A percentile compares a stretch with the other conserved stretches of the same genome.
Evolutionary conservation across 2,329 filamentous ascomycete species (phyloP).

Genomic region (Acephala macrosclerotiorum): DNA sequence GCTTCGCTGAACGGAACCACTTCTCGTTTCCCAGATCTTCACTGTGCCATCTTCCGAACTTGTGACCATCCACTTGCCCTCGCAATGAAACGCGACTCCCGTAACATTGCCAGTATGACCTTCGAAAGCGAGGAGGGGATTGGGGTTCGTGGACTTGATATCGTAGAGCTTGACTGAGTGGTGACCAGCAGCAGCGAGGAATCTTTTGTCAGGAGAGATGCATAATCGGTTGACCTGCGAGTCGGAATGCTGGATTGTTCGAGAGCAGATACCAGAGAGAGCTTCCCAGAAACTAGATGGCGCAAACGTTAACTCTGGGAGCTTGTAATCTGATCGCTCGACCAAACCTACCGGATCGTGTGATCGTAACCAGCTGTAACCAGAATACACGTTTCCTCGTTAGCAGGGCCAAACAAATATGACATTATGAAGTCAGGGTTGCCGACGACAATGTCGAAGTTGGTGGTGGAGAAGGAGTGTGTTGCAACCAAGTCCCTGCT

Average conservation of each 20-base stretch:
- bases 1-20: slow-evolving; percentile 76
- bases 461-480: background rate
- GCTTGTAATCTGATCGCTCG: slow-evolving; percentile 11
- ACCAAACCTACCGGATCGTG: slow-evolving; percentile 67
- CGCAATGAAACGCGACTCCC: slow-evolving; percentile 96
- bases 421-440: slow-evolving; percentile 18
- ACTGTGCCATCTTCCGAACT: slow-evolving; percentile 85
- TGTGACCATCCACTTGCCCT: slow-evolving; percentile 99
- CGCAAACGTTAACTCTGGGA: slow-evolving; percentile 18
- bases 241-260: slow-evolving; percentile 97
- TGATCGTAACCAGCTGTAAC: slow-evolving; percentile 74
- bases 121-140: slow-evolving; percentile 91
- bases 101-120: slow-evolving; percentile 97
- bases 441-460: background rate
- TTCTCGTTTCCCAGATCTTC: slow-evolving; percentile 46
- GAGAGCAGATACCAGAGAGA: slow-evolving; percentile 94
- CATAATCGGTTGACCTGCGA: slow-evolving; percentile 98
- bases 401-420: slow-evolving; percentile 36
- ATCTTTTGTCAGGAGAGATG: slow-evolving; percentile 98
- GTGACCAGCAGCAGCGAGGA: slow-evolving; percentile 76
- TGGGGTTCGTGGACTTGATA: slow-evolving; percentile 97
- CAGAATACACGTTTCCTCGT: slow-evolving; percentile 34
- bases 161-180: slow-evolving; percentile 97
- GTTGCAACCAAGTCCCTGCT: background rate
- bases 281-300: slow-evolving; percentile 91